Percentiles rank a stretch among this genome's conserved stretches.
These are phyloP conservation scores for Yamadazyma mexicana DNA, from an alignment of 1,139 yeast genomes.

Conservation along the genomic window DNA sequence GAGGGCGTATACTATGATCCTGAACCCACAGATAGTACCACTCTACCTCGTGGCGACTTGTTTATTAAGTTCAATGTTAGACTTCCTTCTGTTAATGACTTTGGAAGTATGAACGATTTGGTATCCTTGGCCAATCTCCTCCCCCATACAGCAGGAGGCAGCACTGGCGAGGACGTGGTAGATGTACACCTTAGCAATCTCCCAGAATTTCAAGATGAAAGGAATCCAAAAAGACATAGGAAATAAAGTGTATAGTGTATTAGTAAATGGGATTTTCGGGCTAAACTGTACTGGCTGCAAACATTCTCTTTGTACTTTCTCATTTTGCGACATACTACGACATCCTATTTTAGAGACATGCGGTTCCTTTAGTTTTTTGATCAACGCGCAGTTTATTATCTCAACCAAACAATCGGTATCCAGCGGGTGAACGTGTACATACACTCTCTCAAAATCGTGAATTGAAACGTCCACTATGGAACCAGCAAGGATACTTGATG, in stretches of 20 bases:
- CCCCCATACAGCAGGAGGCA: not conserved
- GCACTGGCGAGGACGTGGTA: not conserved
- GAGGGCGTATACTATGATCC: constrained; percentile 20
- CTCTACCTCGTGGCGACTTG: constrained; percentile 37
- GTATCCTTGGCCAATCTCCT: not conserved
- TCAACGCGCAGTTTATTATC: not conserved
- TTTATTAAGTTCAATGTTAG: constrained; percentile 43
- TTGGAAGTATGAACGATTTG: constrained; percentile 12
- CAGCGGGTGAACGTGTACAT: no score
- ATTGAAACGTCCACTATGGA: not conserved
- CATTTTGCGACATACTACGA: no score
- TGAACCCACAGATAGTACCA: constrained; percentile 8
- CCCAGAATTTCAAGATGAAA: constrained; percentile 13
- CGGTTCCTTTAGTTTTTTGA: no score
- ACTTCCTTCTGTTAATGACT: constrained; percentile 33
- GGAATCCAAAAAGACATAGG: not conserved
- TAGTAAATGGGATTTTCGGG: not conserved
- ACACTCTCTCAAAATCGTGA: no score
- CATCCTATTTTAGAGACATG: no score
- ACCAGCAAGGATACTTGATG: constrained; percentile 49
- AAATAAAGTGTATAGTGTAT: not conserved
- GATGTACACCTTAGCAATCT: constrained; percentile 26
- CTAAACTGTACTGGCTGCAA: not conserved
- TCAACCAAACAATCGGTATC: no score
- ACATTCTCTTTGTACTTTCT: not conserved